Conservation (phyloP, 2,329 filamentous ascomycete genomes). For the Botrytis tulipae region DNA sequence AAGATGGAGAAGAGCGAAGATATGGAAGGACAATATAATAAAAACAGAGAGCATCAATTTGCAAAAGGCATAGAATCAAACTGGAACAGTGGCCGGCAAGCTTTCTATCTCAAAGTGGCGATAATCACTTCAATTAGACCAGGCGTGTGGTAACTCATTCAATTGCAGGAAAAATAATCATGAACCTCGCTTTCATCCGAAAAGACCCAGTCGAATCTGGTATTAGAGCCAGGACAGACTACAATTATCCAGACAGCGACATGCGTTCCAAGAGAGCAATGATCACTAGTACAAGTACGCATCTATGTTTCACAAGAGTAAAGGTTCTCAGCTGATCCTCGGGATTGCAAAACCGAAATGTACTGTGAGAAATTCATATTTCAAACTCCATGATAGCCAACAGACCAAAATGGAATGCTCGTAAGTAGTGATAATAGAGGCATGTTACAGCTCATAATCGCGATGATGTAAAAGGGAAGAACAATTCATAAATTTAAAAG, state of each 20-base stretch:
- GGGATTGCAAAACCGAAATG: neutral
- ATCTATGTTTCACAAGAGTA: neutral
- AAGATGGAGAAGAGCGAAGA: no score
- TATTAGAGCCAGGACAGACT: rapidly evolving
- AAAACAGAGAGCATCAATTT: no score
- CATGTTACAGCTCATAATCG: no score
- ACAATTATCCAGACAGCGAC: no score
- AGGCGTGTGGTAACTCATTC: neutral
- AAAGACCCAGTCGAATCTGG: neutral
- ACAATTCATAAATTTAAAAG: neutral
- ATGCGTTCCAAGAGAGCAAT: neutral
- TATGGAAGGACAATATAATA: rapidly evolving
- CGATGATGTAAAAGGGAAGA: neutral
- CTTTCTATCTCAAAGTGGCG: neutral
- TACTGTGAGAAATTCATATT: neutral
- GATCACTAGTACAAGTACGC: neutral
- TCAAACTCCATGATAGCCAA: neutral
- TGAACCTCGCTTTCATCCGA: neutral
- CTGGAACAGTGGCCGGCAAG: neutral
- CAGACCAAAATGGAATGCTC: neutral
- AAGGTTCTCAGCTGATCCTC: neutral
- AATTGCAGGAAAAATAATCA: neutral
- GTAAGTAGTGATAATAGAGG: neutral
- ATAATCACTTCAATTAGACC: neutral
- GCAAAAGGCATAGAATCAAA: neutral